Evolutionary conservation across 768 basidiomycete genomes (phyloP), one percentile per base, ranked within the genome.

Genomic region (Chalciporus pseudorubinellus): DNA sequence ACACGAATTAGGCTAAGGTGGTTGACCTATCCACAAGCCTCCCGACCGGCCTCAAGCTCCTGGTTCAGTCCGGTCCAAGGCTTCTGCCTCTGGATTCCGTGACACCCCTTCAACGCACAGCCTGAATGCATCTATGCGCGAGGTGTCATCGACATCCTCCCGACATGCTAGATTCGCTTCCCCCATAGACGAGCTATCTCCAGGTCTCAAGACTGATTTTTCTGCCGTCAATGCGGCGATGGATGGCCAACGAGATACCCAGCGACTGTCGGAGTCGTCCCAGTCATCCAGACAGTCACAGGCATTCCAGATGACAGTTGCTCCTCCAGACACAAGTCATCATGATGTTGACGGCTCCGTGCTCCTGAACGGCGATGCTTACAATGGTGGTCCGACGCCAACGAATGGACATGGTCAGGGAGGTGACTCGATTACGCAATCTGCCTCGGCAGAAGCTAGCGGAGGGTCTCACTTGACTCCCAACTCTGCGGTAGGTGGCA

Each of bases 301-400:
- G 39, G 67, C 74, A 11, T 67, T 75, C 44, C 70, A 75, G 36
- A 70, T 78, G 20, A 77, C 71, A n/a, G 60, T 77, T 47, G 73
- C 74, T 4, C 72, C 76, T 40, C 74, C 77, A 31, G 70, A 69
- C 12, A 22, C 44, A 1, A 50, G 39, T 33, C 42, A 39, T 33
- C 42, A 42, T 10, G 39, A 39, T 12, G 16, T 19, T 28, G 45
- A 44, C 38, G 55, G 56, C 9, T 48, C 56, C 36, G 42, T 44
- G 4, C n/a, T 61, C 42, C 34, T 39, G n/a, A 44, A 51, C 19
- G 41, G 49, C 2, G 31, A 49, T 22, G 20, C 44, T 28, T 51
- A 48, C 24, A 31, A 9, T 28, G n/a, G 38, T 20, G 26, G 42
- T 19, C 44, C 51, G 11, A 34, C 47, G 1, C 31, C 47, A 38